These are phyloP conservation scores for Microdochium trichocladiopsis DNA, from an alignment of 2,329 filamentous ascomycete genomes.

Conservation along the genomic window DNA sequence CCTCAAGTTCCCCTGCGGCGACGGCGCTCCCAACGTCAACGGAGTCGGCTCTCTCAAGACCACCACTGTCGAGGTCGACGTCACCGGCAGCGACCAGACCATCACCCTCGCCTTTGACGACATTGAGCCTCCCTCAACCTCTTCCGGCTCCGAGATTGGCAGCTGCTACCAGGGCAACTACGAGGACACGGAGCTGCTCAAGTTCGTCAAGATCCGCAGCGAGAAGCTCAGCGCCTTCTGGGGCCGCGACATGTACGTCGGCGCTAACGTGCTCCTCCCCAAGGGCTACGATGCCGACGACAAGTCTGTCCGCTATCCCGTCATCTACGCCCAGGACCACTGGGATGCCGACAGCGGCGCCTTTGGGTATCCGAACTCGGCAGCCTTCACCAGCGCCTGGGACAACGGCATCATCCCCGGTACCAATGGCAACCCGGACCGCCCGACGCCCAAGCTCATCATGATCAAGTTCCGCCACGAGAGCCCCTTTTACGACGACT, in stretches of 20 bases:
- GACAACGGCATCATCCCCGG: slow-evolving; percentile 8
- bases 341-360: slow-evolving; percentile 8
- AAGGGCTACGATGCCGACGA: slow-evolving; percentile 9
- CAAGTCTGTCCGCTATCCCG: slow-evolving; percentile 10
- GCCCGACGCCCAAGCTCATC: slow-evolving; percentile 11
- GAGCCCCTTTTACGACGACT: slow-evolving; percentile 13
- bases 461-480: slow-evolving; percentile 13
- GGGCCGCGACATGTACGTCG: slow-evolving; percentile 15
- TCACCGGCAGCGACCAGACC: slow-evolving; percentile 2
- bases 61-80: slow-evolving; percentile 7
- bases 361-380: slow-evolving; percentile 5
- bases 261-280: slow-evolving; percentile 12
- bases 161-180: slow-evolving; percentile 13
- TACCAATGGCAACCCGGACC: slow-evolving; percentile 1
- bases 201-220: slow-evolving; percentile 13
- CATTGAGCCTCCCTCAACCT: slow-evolving; percentile 5
- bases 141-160: slow-evolving; percentile 9
- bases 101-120: slow-evolving; percentile 8
- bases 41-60: slow-evolving; percentile 11
- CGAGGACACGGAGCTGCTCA: slow-evolving; percentile 8
- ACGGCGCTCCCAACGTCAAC: slow-evolving; percentile 10
- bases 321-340: slow-evolving; percentile 12
- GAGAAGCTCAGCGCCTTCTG: slow-evolving; percentile 10
- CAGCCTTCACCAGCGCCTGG: slow-evolving; percentile 8
- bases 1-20: slow-evolving; percentile 12